Base-by-base conservation (phyloP, 768 basidiomycete genomes). In the Lyophyllum decastes region DNA sequence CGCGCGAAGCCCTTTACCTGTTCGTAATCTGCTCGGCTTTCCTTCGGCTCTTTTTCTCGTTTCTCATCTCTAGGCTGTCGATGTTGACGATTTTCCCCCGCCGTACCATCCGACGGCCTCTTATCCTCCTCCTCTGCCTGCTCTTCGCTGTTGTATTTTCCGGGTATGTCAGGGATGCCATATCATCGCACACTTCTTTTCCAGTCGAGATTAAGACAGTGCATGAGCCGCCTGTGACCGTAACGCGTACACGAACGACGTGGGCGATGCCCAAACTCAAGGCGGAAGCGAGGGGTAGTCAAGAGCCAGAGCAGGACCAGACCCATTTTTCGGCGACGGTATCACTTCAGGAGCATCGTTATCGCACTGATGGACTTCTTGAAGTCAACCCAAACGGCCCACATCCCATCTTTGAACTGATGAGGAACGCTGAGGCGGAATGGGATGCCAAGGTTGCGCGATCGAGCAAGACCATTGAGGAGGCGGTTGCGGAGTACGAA, bases 361-460 rank as follows among this genome's bases (percentile, higher is more conserved):
- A 76, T 64, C 72, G 70, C 12, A 24, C 63, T 0, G 70, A 79
- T 54, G 80, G 80, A 6, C 61, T 82, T 4, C 61, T 82, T 2
- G 73, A 75, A 51, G 76, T 78, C 52, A 76, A 76, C 45, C 68
- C 71, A 9, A 57, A 66, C 4, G 78, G 74, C 1, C 64, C 70
- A 3, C 92, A 97, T 70, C 95, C 94, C 2, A 94, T 96, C 51
- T 80, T 87, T 30, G 82, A 82, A 44, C 82, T 96, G 59, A 86
- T 96, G 67, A 74, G 76, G 2, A 81, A 86, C 3, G 94, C 91
- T 0, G 90, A 92, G 68, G 69, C 67, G 17, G 80, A 81, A 27
- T 96, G 90, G 80, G 74, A 80, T 12, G 68, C 68, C 1, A 80
- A 87, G 63, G 73, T 94, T 24, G 72, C 76, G 9, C 74, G 73